Conservation (phyloP, 768 basidiomycete genomes). For the Hygrocybe punicea region DNA sequence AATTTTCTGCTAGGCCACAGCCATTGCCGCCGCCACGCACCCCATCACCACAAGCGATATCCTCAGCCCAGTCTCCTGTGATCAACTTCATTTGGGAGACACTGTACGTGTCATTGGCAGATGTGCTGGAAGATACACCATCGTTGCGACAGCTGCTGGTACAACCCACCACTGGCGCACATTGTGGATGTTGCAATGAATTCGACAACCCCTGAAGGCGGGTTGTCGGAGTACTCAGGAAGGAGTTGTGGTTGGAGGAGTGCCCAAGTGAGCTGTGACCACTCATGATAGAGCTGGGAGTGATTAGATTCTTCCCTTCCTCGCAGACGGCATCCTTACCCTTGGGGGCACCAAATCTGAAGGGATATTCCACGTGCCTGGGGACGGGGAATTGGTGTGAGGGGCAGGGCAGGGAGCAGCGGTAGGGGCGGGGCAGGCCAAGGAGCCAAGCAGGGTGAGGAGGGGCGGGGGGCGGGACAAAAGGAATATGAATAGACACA, state of each 20-base stretch:
- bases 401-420: too few relatives aligned
- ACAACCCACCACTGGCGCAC: conserved; percentile 72
- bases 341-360: too few relatives aligned
- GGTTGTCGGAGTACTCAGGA: too few relatives aligned
- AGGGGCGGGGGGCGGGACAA: too few relatives aligned
- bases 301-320: too few relatives aligned
- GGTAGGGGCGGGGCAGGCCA: too few relatives aligned
- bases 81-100: conserved; percentile 84
- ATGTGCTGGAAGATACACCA: conserved; percentile 55
- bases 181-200: conserved; percentile 79
- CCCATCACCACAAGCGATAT: conserved; percentile 40
- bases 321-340: too few relatives aligned
- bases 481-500: too few relatives aligned
- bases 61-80: conserved; percentile 52
- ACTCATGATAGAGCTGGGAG: conserved; percentile 62
- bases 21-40: conserved; percentile 29
- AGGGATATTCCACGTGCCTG: too few relatives aligned
- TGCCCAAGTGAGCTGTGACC: conserved; percentile 64
- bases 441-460: too few relatives aligned
- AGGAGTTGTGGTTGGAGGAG: conserved; percentile 63
- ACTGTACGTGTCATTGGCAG: conserved; percentile 75
- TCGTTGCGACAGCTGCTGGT: conserved; percentile 54
- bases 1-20: conserved; percentile 23
- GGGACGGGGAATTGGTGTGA: too few relatives aligned
- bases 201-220: too few relatives aligned